Percentiles rank a stretch among this genome's conserved stretches.
These are phyloP conservation scores for Annona cherimola DNA, from an alignment of 164 flowering plant genomes.

Conservation along the genomic window DNA sequence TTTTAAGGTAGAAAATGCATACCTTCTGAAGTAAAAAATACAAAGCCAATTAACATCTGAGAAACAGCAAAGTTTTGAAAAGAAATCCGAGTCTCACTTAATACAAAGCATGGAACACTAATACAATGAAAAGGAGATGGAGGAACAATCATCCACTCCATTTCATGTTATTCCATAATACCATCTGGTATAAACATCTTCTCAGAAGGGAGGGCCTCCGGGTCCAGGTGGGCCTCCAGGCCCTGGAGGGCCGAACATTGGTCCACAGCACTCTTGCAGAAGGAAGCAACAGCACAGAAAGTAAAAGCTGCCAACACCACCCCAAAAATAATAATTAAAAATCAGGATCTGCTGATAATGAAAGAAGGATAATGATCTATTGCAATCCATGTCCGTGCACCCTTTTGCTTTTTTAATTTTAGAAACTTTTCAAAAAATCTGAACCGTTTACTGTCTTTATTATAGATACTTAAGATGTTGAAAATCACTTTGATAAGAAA, in stretches of 20 bases:
- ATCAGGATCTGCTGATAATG: no score
- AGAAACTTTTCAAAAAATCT: no score
- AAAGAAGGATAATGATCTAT: no score
- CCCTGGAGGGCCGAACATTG: neutral
- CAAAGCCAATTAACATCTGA: neutral
- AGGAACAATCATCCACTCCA: neutral
- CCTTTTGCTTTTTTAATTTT: no score
- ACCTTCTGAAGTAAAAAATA: neutral
- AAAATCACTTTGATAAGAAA: no score
- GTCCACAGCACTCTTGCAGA: slow-evolving; percentile 1
- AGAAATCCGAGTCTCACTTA: neutral
- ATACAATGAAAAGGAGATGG: neutral
- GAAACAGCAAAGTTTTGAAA: neutral
- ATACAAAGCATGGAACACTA: neutral
- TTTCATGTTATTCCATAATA: neutral
- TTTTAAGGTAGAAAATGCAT: neutral
- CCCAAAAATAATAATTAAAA: neutral
- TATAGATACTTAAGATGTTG: no score
- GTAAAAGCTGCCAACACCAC: slow-evolving; percentile 2
- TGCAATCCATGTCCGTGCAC: no score
- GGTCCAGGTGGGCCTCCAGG: slow-evolving; percentile 4
- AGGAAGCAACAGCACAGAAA: slow-evolving; percentile 6
- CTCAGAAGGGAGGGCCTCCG: neutral
- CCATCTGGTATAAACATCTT: neutral
- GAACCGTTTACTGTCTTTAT: no score